Base-by-base conservation (phyloP, 495 filamentous ascomycete species). In the Lasiosphaeria ovina region DNA sequence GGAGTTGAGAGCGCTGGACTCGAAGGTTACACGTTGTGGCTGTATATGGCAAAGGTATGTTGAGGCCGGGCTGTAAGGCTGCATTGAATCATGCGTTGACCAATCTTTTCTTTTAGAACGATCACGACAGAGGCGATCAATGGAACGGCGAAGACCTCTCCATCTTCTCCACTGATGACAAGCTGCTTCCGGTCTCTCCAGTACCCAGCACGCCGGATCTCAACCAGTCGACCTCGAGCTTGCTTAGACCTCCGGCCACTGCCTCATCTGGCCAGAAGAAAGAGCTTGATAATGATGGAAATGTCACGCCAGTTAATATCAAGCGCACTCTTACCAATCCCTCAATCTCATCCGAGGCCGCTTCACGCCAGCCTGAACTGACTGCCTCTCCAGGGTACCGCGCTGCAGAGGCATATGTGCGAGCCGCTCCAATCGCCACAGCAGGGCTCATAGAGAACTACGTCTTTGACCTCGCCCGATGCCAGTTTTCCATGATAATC, bases 111-210 rank as follows among this genome's bases (percentile, higher is more conserved):
- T 24, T 24, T 24, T 47, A 89, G 81, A 98, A 97, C 70, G 87
- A 87, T 57, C 94, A 98, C 65, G 79, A 88, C 67, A 89, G 89
- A 79, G 95, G 94, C 38, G 94, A 98, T 68, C 86, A 91, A 49
- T 98, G 94, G 94, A 98, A 98, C 62, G 94, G 94, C 35, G 94
- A 98, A 66, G 94, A 98, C 75, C 77, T 98, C 16, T 96, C 91
- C 7, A 95, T 98, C 38, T 89, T 84, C 67, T 96, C 91, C 0
- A 60, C 79, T 3, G 92, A 98, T 63, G 94, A 98, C 68, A 82
- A 82, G 31, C 81, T 86, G 32, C 78, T 96, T 0, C 84, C 86
- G 12, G 72, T 81, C 71, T 74, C 78, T 61, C 69, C 76, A 32
- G 40, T 79, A 17, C 81, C 76, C 9, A 72, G 59, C 24, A 71